Conservation (phyloP, 2,329 filamentous ascomycete species). For the Penicillium crustosum region DNA sequence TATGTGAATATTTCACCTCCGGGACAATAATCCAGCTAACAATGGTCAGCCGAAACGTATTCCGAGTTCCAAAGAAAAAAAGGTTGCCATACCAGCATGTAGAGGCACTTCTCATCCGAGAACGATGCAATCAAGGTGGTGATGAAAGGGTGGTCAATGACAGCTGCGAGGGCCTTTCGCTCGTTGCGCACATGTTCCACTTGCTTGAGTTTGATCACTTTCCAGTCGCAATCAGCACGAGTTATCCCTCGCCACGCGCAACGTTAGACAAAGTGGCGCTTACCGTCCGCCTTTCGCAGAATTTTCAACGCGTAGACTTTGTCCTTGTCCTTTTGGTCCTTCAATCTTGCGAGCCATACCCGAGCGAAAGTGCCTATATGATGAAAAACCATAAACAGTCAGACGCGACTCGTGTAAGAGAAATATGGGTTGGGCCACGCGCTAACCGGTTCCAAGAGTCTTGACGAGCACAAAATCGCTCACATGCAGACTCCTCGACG, state of each 20-base stretch:
- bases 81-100: slow-evolving; percentile 48
- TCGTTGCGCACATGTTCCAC: slow-evolving; percentile 69
- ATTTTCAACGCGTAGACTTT: slow-evolving; percentile 53
- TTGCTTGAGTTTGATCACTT: slow-evolving; percentile 62
- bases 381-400: slow-evolving; percentile 11
- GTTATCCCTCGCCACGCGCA: slow-evolving; percentile 9
- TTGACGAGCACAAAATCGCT: slow-evolving; percentile 50
- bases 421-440: slow-evolving; percentile 9
- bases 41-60: slow-evolving; percentile 21
- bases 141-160: slow-evolving; percentile 65
- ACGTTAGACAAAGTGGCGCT: slow-evolving; percentile 11
- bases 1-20: slow-evolving; percentile 68
- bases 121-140: slow-evolving; percentile 65
- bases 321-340: slow-evolving; percentile 37
- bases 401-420: not conserved
- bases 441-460: slow-evolving; percentile 51
- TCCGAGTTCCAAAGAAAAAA: not conserved
- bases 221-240: slow-evolving; percentile 8
- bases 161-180: slow-evolving; percentile 61
- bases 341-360: slow-evolving; percentile 50
- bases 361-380: slow-evolving; percentile 52
- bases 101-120: slow-evolving; percentile 60
- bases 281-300: slow-evolving; percentile 52
- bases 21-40: slow-evolving; percentile 64
- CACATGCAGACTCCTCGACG: slow-evolving; percentile 39